A percentile compares a stretch with the other conserved stretches of the same genome.
These are phyloP conservation scores for Diplodia mutila DNA, from an alignment of 2,329 filamentous ascomycete genomes.

Conservation along the genomic window DNA sequence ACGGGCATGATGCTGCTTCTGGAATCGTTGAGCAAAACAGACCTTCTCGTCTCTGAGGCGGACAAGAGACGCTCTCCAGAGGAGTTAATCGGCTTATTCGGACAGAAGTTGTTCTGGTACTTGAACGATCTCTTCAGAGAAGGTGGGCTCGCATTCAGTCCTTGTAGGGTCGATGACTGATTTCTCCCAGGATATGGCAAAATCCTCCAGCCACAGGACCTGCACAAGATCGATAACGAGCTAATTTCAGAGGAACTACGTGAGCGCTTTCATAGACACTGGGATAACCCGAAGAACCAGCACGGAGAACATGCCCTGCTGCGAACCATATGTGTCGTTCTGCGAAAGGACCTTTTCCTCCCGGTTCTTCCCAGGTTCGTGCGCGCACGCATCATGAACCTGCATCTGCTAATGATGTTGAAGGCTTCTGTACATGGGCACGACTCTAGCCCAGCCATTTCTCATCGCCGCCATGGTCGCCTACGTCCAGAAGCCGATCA, in stretches of 20 bases:
- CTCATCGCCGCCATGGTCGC: slow-evolving; percentile 33
- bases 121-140: slow-evolving; percentile 41
- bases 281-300: slow-evolving; percentile 27
- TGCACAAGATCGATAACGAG: slow-evolving; percentile 34
- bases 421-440: slow-evolving; percentile 6
- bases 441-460: slow-evolving; percentile 31
- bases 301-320: neutral
- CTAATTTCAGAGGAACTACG: slow-evolving; percentile 31
- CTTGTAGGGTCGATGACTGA: neutral
- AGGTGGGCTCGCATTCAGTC: slow-evolving; percentile 1
- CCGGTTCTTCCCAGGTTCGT: slow-evolving; percentile 32
- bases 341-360: slow-evolving; percentile 32
- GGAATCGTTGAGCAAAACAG: slow-evolving; percentile 30
- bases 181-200: slow-evolving; percentile 30
- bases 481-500: slow-evolving; percentile 29
- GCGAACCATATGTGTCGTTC: slow-evolving; percentile 16
- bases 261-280: slow-evolving; percentile 30
- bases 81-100: slow-evolving; percentile 42
- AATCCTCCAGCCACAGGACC: slow-evolving; percentile 33
- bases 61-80: slow-evolving; percentile 37
- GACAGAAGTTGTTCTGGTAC: slow-evolving; percentile 43
- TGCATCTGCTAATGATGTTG: neutral
- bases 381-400: neutral
- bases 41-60: slow-evolving; percentile 31
- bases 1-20: slow-evolving; percentile 33